These are phyloP conservation scores for Boletus pseudo-olivaceus DNA, from an alignment of 768 basidiomycete species.

Conservation along the genomic window DNA sequence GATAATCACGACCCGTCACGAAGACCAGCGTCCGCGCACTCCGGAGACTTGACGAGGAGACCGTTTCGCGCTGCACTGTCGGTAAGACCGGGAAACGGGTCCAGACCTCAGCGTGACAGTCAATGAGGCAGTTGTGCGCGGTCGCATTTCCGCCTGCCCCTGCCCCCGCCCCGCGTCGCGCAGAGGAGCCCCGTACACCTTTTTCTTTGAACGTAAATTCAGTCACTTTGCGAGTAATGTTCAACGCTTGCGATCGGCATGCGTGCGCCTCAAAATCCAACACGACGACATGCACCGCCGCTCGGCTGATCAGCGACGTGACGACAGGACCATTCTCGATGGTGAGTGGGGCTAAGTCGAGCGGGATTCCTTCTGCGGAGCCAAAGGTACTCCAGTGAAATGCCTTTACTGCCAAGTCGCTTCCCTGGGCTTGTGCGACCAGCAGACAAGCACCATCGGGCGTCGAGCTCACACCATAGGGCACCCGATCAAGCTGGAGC, in stretches of 20 bases:
- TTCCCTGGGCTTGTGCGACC: constrained; percentile 23
- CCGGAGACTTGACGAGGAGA: constrained; percentile 34
- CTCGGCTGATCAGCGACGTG: constrained; percentile 45
- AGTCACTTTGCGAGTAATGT: constrained; percentile 53
- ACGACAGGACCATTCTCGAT: constrained; percentile 25
- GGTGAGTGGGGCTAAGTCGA: constrained; percentile 32
- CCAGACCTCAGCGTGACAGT: constrained; percentile 57
- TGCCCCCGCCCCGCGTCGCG: neutral
- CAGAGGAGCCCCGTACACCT: constrained; percentile 20
- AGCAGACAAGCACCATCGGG: constrained; percentile 56
- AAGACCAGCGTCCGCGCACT: constrained; percentile 39
- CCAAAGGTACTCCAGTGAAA: constrained; percentile 62
- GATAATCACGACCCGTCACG: constrained; percentile 37
- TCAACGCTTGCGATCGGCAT: constrained; percentile 43
- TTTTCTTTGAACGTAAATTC: constrained; percentile 54
- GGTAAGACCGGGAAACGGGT: constrained; percentile 56
- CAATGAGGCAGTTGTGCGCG: constrained; percentile 48
- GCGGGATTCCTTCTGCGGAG: constrained; percentile 40
- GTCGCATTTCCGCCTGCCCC: constrained; percentile 12
- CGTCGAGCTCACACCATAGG: constrained; percentile 37
- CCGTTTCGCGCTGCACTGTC: constrained; percentile 46
- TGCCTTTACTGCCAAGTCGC: constrained; percentile 28
- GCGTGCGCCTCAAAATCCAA: constrained; percentile 33
- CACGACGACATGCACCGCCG: constrained; percentile 40
- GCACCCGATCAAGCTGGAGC: constrained; percentile 35